These are phyloP conservation scores for Globisporangium recalcitrans DNA, from an alignment of 352 stramenopile species.

Conservation along the genomic window DNA sequence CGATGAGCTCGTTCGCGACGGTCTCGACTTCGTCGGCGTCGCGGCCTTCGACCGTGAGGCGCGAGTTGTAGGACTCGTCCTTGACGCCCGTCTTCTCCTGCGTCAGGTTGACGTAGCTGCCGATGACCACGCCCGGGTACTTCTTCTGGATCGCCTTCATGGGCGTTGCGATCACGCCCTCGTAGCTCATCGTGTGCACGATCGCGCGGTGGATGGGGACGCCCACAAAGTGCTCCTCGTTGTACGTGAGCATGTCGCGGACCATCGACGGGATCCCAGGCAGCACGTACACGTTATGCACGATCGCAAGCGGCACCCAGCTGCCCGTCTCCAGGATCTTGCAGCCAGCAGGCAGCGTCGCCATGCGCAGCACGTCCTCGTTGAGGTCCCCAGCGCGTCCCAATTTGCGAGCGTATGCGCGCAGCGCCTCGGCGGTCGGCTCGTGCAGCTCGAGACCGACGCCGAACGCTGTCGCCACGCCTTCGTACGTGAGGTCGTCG, in stretches of 20 bases:
- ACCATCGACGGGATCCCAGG: conserved; percentile 80
- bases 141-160: conserved; percentile 64
- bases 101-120: conserved; percentile 82
- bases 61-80: conserved; percentile 65
- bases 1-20: conserved; percentile 38
- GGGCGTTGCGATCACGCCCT: conserved; percentile 62
- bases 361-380: conserved; percentile 68
- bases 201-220: conserved; percentile 72
- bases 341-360: conserved; percentile 53
- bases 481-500: conserved; percentile 86
- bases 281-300: conserved; percentile 83
- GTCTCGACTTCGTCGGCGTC: conserved; percentile 46
- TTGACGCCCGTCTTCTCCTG: conserved; percentile 40
- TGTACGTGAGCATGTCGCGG: conserved; percentile 73
- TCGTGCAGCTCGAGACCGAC: conserved; percentile 61
- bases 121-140: conserved; percentile 64
- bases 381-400: conserved; percentile 39
- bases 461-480: conserved; percentile 71
- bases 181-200: conserved; percentile 55
- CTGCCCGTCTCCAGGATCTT: conserved; percentile 44
- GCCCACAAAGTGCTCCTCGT: conserved; percentile 74
- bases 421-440: conserved; percentile 50
- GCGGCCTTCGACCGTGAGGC: conserved; percentile 61
- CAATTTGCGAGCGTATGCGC: conserved; percentile 31
- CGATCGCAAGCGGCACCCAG: conserved; percentile 71